phyloP scores from a whole-genome alignment of 306 rosid genomes.

The Trifolium pratense region DNA sequence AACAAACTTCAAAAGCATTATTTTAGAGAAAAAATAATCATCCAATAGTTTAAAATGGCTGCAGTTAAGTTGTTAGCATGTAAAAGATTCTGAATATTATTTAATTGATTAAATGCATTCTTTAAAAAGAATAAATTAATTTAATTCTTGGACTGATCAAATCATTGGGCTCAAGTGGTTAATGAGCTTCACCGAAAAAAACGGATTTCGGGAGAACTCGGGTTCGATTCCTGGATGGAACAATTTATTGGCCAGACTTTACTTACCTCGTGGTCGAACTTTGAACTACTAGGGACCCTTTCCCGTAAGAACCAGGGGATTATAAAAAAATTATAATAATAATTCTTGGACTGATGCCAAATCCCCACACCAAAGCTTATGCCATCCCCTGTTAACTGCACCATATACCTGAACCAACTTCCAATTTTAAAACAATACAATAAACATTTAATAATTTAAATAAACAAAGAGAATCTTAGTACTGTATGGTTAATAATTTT shows the following conservation, averaged over 20 bases:
- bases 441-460: conserved; percentile 18
- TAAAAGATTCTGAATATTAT: conserved; percentile 42
- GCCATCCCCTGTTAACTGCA: conserved; percentile 37
- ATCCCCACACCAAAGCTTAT: conserved; percentile 23
- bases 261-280: no score
- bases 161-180: no score
- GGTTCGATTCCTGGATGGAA: no score
- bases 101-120: conserved; percentile 10
- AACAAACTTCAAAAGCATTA: not conserved
- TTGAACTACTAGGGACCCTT: no score
- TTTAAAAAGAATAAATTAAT: not conserved
- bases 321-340: no score
- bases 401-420: conserved; percentile 39
- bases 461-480: conserved; percentile 33
- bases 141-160: conserved; percentile 37
- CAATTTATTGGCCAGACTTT: no score
- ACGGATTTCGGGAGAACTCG: no score
- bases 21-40: not conserved
- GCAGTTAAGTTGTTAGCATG: conserved; percentile 41
- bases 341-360: conserved; percentile 37
- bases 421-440: conserved; percentile 28
- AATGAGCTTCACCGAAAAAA: no score
- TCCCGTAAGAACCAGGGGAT: no score
- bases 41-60: conserved; percentile 26
- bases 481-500: conserved; percentile 29